Conservation (phyloP, 2,329 filamentous ascomycete species). For the Cryphonectria nitschkei region DNA sequence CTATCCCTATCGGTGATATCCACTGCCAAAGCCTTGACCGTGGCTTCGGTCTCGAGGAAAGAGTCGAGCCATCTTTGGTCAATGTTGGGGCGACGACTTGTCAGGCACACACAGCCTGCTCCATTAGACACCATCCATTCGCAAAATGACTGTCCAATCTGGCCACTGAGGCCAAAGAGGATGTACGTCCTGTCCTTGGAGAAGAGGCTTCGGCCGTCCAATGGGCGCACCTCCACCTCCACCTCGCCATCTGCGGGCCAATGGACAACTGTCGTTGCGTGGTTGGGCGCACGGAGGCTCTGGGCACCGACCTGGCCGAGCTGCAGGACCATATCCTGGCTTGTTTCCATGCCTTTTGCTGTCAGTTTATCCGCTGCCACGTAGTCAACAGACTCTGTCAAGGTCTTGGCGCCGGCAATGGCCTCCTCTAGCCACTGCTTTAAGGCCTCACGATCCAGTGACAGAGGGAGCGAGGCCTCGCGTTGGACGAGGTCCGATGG, state of each 20-base stretch:
- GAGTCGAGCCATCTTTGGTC: conserved; percentile 36
- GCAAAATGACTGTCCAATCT: conserved; percentile 43
- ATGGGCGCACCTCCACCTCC: neutral
- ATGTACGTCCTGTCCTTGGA: conserved; percentile 38
- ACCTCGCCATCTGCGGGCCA: conserved; percentile 9
- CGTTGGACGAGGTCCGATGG: neutral
- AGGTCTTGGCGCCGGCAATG: neutral
- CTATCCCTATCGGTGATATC: conserved; percentile 13
- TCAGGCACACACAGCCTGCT: conserved; percentile 43
- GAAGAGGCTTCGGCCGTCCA: conserved; percentile 29
- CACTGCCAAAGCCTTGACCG: conserved; percentile 21
- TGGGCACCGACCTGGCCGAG: neutral
- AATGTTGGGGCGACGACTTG: conserved; percentile 43
- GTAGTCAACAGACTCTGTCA: neutral
- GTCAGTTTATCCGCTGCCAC: no score
- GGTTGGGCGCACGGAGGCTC: neutral
- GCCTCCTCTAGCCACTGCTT: neutral
- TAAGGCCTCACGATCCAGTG: neutral
- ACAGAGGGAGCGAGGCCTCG: neutral
- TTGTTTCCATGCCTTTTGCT: neutral
- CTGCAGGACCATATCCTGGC: neutral
- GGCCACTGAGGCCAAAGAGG: conserved; percentile 39
- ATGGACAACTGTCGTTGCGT: neutral
- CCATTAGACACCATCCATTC: conserved; percentile 46
- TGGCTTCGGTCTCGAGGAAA: conserved; percentile 27